phyloP scores from a whole-genome alignment of 192 early-diverging fungal species.

The Backusella morwellensis region DNA sequence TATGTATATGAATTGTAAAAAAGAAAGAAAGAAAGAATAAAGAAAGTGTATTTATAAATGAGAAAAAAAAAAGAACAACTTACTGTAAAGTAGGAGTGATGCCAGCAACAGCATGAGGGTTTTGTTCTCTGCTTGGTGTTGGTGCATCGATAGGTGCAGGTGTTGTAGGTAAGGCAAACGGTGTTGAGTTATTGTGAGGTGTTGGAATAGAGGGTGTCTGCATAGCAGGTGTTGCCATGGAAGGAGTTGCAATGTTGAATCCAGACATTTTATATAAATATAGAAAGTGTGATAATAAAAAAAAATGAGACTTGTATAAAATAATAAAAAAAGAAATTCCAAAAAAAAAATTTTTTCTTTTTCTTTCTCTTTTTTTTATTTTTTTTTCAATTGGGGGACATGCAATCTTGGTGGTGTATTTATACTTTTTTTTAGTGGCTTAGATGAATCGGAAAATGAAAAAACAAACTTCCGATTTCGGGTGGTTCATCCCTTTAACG shows the following conservation, averaged over 20 bases:
- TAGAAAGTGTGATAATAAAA: constrained; percentile 5
- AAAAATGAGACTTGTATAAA: not conserved
- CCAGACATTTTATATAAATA: constrained; percentile 32
- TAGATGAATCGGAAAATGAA: constrained; percentile 11
- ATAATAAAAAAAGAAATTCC: not conserved
- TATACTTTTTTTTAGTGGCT: constrained; percentile 31
- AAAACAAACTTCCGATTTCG: constrained; percentile 8
- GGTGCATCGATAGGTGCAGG: constrained; percentile 41
- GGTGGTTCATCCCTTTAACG: not conserved
- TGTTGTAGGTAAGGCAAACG: constrained; percentile 39
- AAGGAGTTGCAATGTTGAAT: constrained; percentile 40
- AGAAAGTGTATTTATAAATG: not conserved
- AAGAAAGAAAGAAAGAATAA: not conserved
- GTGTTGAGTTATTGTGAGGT: constrained; percentile 26
- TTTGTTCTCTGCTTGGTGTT: constrained; percentile 41
- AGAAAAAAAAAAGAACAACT: constrained; percentile 33
- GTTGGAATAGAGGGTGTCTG: constrained; percentile 26
- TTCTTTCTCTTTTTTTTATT: constrained; percentile 1
- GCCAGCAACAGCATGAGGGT: constrained; percentile 50
- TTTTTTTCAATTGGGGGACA: constrained; percentile 9
- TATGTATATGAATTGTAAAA: not conserved
- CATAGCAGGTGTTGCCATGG: constrained; percentile 35
- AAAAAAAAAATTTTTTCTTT: constrained; percentile 15
- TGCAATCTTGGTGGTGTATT: constrained; percentile 14
- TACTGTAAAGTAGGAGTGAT: constrained; percentile 64